phyloP scores from a whole-genome alignment of 2,329 filamentous ascomycete species.

The Aulographum hederae region DNA sequence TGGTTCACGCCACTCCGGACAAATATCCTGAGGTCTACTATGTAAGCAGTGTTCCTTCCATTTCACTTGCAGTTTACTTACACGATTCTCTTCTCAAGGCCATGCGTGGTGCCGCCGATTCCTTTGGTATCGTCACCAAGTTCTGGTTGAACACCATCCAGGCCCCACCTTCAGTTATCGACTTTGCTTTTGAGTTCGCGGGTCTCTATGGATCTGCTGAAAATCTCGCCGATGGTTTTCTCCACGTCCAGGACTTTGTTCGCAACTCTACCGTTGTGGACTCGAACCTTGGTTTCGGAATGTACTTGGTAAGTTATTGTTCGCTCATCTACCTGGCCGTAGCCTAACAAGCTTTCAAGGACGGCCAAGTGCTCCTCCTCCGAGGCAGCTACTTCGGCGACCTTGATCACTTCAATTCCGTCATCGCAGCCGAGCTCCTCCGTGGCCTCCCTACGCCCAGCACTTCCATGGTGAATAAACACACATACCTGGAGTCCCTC shows the following conservation, averaged over 20 bases:
- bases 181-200: constrained; percentile 37
- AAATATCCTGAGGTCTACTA: constrained; percentile 36
- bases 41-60: constrained; percentile 10
- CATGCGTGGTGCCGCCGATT: constrained; percentile 36
- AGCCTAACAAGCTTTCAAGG: too few species aligned
- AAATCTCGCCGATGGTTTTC: constrained; percentile 12
- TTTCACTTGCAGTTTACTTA: neutral
- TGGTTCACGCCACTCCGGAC: constrained; percentile 12
- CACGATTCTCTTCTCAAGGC: too few species aligned
- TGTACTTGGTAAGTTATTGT: too few species aligned
- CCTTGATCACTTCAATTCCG: constrained; percentile 17
- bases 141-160: constrained; percentile 38
- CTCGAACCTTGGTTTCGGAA: constrained; percentile 21
- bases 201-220: neutral
- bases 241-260: constrained; percentile 22
- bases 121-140: constrained; percentile 38
- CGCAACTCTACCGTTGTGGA: constrained; percentile 22
- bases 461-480: constrained; percentile 9
- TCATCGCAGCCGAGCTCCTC: constrained; percentile 20
- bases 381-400: constrained; percentile 23
- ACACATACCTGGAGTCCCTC: constrained; percentile 19
- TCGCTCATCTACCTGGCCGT: too few species aligned
- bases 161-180: constrained; percentile 35
- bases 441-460: constrained; percentile 14
- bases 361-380: constrained; percentile 17